Conservation (phyloP, 106 monocot species). For the Allium fistulosum region DNA sequence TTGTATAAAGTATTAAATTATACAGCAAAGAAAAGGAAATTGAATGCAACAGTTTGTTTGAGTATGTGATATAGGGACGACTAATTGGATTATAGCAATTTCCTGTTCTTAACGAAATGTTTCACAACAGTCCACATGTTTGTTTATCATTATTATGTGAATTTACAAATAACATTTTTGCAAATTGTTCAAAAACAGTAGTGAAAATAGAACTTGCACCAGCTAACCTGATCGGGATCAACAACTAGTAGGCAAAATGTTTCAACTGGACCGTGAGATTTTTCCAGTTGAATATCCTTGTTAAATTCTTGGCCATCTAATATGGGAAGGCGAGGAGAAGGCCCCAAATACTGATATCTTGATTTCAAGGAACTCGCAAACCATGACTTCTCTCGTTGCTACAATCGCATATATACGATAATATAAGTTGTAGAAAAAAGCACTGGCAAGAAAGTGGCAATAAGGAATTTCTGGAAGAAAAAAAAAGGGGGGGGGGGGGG, state of each 20-base stretch:
- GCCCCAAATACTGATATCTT: slow-evolving; percentile 72
- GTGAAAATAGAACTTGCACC: neutral
- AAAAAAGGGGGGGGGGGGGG: too few relatives aligned
- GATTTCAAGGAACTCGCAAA: slow-evolving; percentile 73
- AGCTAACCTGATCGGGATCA: slow-evolving; percentile 76
- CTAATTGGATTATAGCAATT: too few relatives aligned
- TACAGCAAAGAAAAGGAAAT: neutral
- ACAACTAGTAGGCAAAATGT: slow-evolving; percentile 78
- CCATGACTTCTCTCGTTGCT: slow-evolving; percentile 92
- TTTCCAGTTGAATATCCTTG: slow-evolving; percentile 44
- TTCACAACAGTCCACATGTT: neutral
- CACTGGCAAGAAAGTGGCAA: too few relatives aligned
- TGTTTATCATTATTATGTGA: too few relatives aligned
- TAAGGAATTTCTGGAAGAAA: too few relatives aligned
- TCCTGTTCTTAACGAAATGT: neutral
- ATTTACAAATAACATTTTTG: too few relatives aligned
- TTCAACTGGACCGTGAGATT: slow-evolving; percentile 61
- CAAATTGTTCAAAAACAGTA: too few relatives aligned
- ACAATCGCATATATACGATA: neutral
- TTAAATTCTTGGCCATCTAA: slow-evolving; percentile 20
- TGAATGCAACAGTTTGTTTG: too few relatives aligned
- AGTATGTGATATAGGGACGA: too few relatives aligned
- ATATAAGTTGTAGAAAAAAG: too few relatives aligned
- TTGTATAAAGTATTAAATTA: neutral
- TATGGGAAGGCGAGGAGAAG: slow-evolving; percentile 62